Evolutionary conservation across 163 green algal species (phyloP).

Genomic region (Chlorella variabilis): DNA sequence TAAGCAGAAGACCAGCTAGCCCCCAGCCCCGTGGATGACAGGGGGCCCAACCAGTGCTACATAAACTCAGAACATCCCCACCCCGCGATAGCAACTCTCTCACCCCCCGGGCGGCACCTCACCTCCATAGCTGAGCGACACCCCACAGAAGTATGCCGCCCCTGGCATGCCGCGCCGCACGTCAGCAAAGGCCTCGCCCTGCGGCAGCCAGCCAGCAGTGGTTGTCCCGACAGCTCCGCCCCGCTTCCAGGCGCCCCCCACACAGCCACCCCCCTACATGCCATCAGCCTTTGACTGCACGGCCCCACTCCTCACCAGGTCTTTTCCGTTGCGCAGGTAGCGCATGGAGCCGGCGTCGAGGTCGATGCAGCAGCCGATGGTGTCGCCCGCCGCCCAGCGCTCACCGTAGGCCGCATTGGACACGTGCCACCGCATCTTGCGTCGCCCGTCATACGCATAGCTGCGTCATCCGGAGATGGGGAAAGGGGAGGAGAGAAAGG

Average conservation of each 20-base stretch:
- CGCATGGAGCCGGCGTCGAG: slow-evolving; percentile 76
- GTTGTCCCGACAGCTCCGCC: too few species aligned
- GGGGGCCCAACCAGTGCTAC: too few species aligned
- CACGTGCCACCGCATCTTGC: slow-evolving; percentile 70
- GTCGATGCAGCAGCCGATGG: slow-evolving; percentile 90
- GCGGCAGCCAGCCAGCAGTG: neutral
- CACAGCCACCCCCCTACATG: too few species aligned
- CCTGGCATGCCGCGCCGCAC: slow-evolving; percentile 68
- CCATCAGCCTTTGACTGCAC: neutral
- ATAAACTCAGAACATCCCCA: too few species aligned
- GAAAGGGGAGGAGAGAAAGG: too few species aligned
- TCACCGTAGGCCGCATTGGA: slow-evolving; percentile 64
- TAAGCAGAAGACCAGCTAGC: too few species aligned
- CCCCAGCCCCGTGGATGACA: too few species aligned
- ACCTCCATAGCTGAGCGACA: slow-evolving; percentile 79
- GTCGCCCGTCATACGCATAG: slow-evolving; percentile 92
- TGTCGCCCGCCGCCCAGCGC: slow-evolving; percentile 85
- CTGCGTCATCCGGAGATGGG: too few species aligned
- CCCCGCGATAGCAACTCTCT: too few species aligned
- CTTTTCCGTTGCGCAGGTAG: slow-evolving; percentile 86
- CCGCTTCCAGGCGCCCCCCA: too few species aligned
- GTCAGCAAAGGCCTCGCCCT: slow-evolving; percentile 78
- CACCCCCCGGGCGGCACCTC: too few species aligned
- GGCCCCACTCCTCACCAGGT: slow-evolving; percentile 43
- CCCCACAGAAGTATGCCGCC: slow-evolving; percentile 88